Evolutionary conservation across 2,329 filamentous ascomycete genomes (phyloP).

Genomic region (Aspergillus aculeatinus): DNA sequence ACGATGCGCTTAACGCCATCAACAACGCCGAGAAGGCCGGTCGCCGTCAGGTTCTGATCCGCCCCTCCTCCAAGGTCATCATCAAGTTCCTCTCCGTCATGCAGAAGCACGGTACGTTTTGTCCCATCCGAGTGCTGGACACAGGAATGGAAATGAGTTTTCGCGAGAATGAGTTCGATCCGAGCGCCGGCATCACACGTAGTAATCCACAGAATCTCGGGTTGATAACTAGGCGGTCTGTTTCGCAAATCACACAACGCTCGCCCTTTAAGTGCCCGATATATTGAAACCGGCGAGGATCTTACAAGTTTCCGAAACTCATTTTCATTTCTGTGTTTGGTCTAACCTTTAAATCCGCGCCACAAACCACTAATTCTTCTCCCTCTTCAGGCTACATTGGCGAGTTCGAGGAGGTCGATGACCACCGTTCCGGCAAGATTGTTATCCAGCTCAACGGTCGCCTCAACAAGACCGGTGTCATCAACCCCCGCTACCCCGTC

Average conservation of each 20-base stretch:
- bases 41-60: conserved; percentile 99
- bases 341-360: conserved; percentile 88
- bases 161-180: not conserved
- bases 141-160: not conserved
- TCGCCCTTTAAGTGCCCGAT: conserved; percentile 99
- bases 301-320: conserved; percentile 91
- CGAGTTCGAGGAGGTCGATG: conserved; percentile 99
- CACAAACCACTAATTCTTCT: conserved; percentile 65
- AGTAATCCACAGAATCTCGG: conserved; percentile 60
- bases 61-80: conserved; percentile 98
- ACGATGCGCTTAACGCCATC: conserved; percentile 98
- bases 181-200: not conserved
- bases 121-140: not conserved
- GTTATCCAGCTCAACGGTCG: conserved; percentile 99
- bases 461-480: conserved; percentile 99
- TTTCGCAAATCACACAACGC: conserved; percentile 78
- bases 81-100: conserved; percentile 99
- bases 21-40: conserved; percentile 99
- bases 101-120: conserved; percentile 95
- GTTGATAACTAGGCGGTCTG: conserved; percentile 99
- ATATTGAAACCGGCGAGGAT: conserved; percentile 79
- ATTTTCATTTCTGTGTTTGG: conserved; percentile 61
- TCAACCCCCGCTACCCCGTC: conserved; percentile 99
- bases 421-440: conserved; percentile 99
- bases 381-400: conserved; percentile 81